Conservation (phyloP, 768 basidiomycete species). For the Mycena filopes region DNA sequence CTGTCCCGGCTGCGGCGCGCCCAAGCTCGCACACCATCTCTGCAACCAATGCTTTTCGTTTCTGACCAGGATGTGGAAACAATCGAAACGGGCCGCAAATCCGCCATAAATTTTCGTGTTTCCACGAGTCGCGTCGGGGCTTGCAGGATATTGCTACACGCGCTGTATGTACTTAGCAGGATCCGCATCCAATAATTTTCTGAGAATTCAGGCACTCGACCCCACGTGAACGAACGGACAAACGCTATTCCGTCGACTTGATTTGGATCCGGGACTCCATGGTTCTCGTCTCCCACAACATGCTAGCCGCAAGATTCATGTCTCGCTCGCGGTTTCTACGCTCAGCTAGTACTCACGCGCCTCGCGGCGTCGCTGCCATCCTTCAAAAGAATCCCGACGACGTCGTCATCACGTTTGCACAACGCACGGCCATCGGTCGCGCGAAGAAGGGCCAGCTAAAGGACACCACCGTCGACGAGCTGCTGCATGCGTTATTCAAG, state of each 20-base stretch:
- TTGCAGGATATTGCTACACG: slow-evolving; percentile 2
- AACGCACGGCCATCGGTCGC: slow-evolving; percentile 88
- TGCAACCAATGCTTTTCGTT: slow-evolving; percentile 85
- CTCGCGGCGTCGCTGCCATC: slow-evolving; percentile 61
- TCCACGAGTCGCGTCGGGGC: background rate
- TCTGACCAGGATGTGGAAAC: slow-evolving; percentile 75
- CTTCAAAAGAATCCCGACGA: slow-evolving; percentile 82
- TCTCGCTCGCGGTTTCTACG: slow-evolving; percentile 43
- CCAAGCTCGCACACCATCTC: slow-evolving; percentile 90
- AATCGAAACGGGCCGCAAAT: slow-evolving; percentile 43
- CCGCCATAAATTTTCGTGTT: slow-evolving; percentile 16
- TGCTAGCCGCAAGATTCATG: slow-evolving; percentile 25
- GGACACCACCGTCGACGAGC: slow-evolving; percentile 87
- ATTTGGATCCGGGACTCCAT: slow-evolving; percentile 13
- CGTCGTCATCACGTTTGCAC: slow-evolving; percentile 90
- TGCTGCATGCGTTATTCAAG: slow-evolving; percentile 85
- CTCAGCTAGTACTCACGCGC: slow-evolving; percentile 53
- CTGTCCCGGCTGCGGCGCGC: slow-evolving; percentile 89
- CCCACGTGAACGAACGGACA: slow-evolving; percentile 21
- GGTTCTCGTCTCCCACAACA: slow-evolving; percentile 29
- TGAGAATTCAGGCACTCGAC: too few species aligned
- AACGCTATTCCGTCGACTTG: slow-evolving; percentile 2
- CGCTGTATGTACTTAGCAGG: slow-evolving; percentile 16
- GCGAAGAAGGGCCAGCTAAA: slow-evolving; percentile 95
- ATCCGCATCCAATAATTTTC: background rate